Base-by-base conservation (phyloP, 2,329 filamentous ascomycete genomes). In the Colletotrichum sidae region DNA sequence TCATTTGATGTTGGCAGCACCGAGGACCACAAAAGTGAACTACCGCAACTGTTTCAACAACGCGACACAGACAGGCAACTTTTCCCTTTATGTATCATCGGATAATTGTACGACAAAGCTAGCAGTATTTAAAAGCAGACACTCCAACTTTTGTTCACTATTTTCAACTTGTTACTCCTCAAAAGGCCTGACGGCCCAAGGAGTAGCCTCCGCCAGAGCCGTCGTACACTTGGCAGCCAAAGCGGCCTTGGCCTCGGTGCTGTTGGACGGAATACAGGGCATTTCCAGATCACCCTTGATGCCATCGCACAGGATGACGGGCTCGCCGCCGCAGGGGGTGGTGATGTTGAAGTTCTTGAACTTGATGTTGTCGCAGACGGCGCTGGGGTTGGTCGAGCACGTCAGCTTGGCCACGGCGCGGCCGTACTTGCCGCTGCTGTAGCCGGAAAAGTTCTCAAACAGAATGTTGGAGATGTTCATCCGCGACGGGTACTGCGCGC, bases 391-490 rank as follows among this genome's bases (percentile, higher is more conserved):
- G 6, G 84, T 83, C 25, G 82, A 84, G 72, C 86, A 88, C 0
- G 81, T 83, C 68, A 88, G 72, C 56, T 81, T 79, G 1, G 81
- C 86, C 6, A 88, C 83, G 9, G 83, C 81, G 33, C 78, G 79
- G 1, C 84, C 84, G 52, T 86, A 79, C 70, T 83, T 84, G 0
- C 86, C 86, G 46, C 83, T 86, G 4, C 82, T 85, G 17, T 80
- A 82, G 1, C 86, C 86, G 1, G 80, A 79, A 68, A 88, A 81
- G 69, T 88, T 88, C 71, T 86, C 78, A 66, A 88, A 88, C 0
- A 77, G 76, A 49, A 89, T 80, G 71, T 88, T 83, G 17, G 83
- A 85, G 68, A 88, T 87, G 10, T 81, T 85, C 65, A 88, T 63
- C 11, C 74, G 70, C 60, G 84, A 85, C 2, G 87, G 88, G 70